phyloP scores from a whole-genome alignment of 1,139 yeast species.

The Trichomonascaceae sp. region DNA sequence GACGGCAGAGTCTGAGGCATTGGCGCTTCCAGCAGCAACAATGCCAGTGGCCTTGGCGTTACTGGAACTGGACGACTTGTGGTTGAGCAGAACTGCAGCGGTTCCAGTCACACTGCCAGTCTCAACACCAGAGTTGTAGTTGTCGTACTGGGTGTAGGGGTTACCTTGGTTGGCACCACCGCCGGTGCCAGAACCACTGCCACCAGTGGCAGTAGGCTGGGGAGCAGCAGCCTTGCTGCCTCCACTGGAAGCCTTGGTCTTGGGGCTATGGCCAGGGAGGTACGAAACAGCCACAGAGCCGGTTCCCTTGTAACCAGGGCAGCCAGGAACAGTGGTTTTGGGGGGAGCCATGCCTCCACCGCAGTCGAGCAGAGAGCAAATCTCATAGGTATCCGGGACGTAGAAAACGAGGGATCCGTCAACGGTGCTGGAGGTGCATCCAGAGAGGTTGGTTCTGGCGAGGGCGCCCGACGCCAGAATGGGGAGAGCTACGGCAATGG shows the following conservation, averaged over 20 bases:
- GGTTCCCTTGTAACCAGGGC: slow-evolving; percentile 1
- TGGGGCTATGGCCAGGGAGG: slow-evolving; percentile 1
- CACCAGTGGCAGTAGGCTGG: no score
- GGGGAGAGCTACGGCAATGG: not conserved
- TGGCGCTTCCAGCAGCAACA: not conserved
- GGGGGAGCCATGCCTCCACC: slow-evolving; percentile 3
- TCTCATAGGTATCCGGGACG: slow-evolving; percentile 1
- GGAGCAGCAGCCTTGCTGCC: not conserved
- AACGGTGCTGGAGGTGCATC: slow-evolving; percentile 1
- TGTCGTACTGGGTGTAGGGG: not conserved
- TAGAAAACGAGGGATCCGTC: slow-evolving; percentile 1
- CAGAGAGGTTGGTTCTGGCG: slow-evolving; percentile 2
- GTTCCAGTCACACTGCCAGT: not conserved
- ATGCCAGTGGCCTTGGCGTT: not conserved
- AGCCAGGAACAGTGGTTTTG: slow-evolving; percentile 1
- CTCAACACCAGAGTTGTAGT: not conserved
- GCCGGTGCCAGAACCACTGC: not conserved
- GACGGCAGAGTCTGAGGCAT: not conserved
- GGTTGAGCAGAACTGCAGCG: not conserved
- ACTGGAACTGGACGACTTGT: not conserved
- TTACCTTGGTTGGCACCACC: not conserved
- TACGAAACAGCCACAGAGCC: slow-evolving; percentile 1
- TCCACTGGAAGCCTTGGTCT: not conserved
- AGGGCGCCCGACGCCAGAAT: not conserved
- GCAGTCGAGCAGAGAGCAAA: slow-evolving; percentile 2